A percentile compares a stretch with the other conserved stretches of the same genome.
These are phyloP conservation scores for Nemania sp. DNA, from an alignment of 2,329 filamentous ascomycete species.

Conservation along the genomic window DNA sequence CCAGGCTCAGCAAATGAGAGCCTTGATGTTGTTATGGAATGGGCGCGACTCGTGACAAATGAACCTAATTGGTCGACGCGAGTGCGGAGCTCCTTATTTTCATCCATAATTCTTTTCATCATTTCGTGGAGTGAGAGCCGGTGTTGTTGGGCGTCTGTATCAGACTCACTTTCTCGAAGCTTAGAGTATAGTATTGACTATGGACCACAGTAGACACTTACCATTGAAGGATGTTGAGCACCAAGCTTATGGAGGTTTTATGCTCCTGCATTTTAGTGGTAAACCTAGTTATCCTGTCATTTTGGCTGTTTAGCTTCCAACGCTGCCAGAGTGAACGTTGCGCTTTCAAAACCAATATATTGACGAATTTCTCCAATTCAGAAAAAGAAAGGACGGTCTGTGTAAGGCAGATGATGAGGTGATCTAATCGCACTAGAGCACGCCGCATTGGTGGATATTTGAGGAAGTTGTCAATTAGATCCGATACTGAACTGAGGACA, in stretches of 20 bases:
- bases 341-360: background rate
- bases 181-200: background rate
- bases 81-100: conserved; percentile 21
- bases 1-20: background rate
- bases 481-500: conserved; percentile 25
- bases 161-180: conserved; percentile 21
- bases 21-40: background rate
- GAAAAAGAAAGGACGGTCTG: conserved; percentile 21
- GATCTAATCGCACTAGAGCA: conserved; percentile 28
- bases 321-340: conserved; percentile 5
- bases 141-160: conserved; percentile 27
- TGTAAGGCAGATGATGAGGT: conserved; percentile 30
- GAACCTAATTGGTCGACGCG: conserved; percentile 1
- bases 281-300: conserved; percentile 16
- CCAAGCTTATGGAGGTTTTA: conserved; percentile 26
- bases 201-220: background rate
- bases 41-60: background rate
- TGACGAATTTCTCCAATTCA: conserved; percentile 19
- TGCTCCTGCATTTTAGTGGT: conserved; percentile 23
- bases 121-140: conserved; percentile 8
- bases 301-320: background rate
- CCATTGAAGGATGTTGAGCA: conserved; percentile 27
- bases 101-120: conserved; percentile 17
- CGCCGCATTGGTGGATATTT: conserved; percentile 11
- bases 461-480: conserved; percentile 22